A percentile compares a stretch with the other conserved stretches of the same genome.
phyloP scores from a whole-genome alignment of 2,329 filamentous ascomycete species.

The Exophiala phaeomuriformis region DNA sequence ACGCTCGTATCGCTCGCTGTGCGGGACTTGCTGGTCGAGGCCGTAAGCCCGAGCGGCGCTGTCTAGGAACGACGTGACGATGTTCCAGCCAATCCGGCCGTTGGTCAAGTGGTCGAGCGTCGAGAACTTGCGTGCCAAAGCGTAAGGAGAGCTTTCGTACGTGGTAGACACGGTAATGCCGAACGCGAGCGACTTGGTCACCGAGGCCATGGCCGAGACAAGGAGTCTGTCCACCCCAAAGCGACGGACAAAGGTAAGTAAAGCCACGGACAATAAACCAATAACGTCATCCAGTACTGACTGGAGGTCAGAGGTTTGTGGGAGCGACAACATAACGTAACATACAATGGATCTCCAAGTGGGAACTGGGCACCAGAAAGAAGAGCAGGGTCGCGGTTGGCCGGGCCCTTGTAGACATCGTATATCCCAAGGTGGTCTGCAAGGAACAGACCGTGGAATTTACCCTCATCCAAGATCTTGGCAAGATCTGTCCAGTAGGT shows the following conservation, averaged over 20 bases:
- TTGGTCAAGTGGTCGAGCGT: conserved; percentile 61
- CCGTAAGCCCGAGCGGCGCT: conserved; percentile 58
- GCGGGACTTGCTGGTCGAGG: conserved; percentile 48
- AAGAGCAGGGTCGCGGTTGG: conserved; percentile 35
- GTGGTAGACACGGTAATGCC: conserved; percentile 61
- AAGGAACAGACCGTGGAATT: conserved; percentile 47
- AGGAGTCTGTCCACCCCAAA: background rate
- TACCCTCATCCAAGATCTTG: conserved; percentile 41
- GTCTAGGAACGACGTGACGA: conserved; percentile 59
- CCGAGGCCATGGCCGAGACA: conserved; percentile 61
- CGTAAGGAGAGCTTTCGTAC: conserved; percentile 58
- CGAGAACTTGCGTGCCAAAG: conserved; percentile 56
- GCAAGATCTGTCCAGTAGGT: conserved; percentile 34
- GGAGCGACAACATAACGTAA: too few relatives aligned
- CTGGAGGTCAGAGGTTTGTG: too few relatives aligned
- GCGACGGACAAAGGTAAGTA: too few relatives aligned
- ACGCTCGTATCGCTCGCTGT: conserved; percentile 58
- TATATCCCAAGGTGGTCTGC: conserved; percentile 47
- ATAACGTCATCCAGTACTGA: too few relatives aligned
- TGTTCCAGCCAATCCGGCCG: conserved; percentile 61
- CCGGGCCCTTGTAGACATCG: conserved; percentile 35
- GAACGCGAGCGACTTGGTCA: conserved; percentile 57
- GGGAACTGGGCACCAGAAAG: conserved; percentile 38
- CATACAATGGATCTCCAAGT: conserved; percentile 52
- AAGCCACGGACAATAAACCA: too few relatives aligned